Evolutionary conservation across 805 yeast genomes (phyloP).

Genomic region (Kluyveromyces lactis): DNA sequence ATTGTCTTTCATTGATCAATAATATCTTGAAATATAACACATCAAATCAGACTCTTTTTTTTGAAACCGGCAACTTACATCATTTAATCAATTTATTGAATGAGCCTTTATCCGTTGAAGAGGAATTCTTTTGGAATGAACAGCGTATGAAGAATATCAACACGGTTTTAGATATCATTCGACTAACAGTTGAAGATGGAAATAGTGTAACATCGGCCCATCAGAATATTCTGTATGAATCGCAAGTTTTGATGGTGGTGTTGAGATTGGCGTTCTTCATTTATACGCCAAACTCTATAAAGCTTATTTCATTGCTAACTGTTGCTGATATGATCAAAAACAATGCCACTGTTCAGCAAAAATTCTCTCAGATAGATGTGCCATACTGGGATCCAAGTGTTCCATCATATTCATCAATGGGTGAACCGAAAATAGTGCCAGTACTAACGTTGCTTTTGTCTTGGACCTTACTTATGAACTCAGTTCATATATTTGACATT

Average conservation of each 20-base stretch:
- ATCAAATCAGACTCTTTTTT: slow-evolving; percentile 79
- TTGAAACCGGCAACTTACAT: slow-evolving; percentile 76
- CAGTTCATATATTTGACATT: slow-evolving; percentile 78
- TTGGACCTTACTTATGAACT: slow-evolving; percentile 74
- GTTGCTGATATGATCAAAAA: slow-evolving; percentile 69
- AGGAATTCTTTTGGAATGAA: slow-evolving; percentile 60
- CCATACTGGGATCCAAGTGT: slow-evolving; percentile 79
- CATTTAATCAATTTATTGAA: slow-evolving; percentile 53
- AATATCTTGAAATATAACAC: slow-evolving; percentile 74
- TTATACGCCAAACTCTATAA: slow-evolving; percentile 52
- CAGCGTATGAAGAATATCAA: slow-evolving; percentile 62
- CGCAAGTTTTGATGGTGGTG: slow-evolving; percentile 58
- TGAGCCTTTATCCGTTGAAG: slow-evolving; percentile 45
- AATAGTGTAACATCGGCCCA: slow-evolving; percentile 52
- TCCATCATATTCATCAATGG: slow-evolving; percentile 26
- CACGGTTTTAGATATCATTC: slow-evolving; percentile 62
- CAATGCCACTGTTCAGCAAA: slow-evolving; percentile 58
- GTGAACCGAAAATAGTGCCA: slow-evolving; percentile 40
- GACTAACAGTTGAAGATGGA: slow-evolving; percentile 65
- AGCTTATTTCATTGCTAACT: slow-evolving; percentile 62
- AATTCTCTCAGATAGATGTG: slow-evolving; percentile 77
- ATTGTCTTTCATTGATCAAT: slow-evolving; percentile 68
- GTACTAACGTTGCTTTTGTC: slow-evolving; percentile 66
- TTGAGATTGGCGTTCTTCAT: slow-evolving; percentile 65
- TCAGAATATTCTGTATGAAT: slow-evolving; percentile 51